Conservation (phyloP, 2,329 filamentous ascomycete species). For the Scedosporium dehoogii region DNA sequence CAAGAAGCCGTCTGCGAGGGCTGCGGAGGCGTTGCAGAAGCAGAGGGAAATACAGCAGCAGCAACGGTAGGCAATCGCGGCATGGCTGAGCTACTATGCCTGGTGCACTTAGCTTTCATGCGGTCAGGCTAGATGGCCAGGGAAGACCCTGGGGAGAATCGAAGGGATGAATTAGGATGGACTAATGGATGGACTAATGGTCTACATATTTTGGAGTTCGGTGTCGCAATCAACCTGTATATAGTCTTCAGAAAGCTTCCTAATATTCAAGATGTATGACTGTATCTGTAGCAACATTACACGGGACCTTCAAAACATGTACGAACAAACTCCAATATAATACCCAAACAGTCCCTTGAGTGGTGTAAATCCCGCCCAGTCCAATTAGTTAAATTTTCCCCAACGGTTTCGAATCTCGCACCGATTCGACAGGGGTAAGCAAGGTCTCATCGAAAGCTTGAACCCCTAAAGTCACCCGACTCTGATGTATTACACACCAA, state of each 20-base stretch:
- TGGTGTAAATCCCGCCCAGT: neutral
- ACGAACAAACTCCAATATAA: neutral
- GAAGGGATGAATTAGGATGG: too few relatives aligned
- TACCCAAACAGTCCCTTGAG: neutral
- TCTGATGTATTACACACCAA: neutral
- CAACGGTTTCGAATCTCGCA: too few relatives aligned
- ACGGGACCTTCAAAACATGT: neutral
- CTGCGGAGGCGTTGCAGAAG: neutral
- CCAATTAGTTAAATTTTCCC: too few relatives aligned
- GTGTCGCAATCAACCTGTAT: neutral
- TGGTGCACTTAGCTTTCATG: too few relatives aligned
- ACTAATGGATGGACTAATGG: too few relatives aligned
- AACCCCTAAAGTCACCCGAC: too few relatives aligned
- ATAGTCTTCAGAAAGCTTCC: neutral
- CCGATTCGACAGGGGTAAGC: too few relatives aligned
- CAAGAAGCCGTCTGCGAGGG: constrained; percentile 11
- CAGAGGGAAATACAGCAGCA: neutral
- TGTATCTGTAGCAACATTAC: neutral
- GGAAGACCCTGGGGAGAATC: neutral
- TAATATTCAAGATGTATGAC: neutral
- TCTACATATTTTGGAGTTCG: neutral
- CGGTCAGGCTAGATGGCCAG: neutral
- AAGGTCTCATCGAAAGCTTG: too few relatives aligned
- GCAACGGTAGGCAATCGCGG: neutral
- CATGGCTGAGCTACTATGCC: too few relatives aligned